These are phyloP conservation scores for Lumnitzera littorea DNA, from an alignment of 345 rosid species.

Conservation along the genomic window DNA sequence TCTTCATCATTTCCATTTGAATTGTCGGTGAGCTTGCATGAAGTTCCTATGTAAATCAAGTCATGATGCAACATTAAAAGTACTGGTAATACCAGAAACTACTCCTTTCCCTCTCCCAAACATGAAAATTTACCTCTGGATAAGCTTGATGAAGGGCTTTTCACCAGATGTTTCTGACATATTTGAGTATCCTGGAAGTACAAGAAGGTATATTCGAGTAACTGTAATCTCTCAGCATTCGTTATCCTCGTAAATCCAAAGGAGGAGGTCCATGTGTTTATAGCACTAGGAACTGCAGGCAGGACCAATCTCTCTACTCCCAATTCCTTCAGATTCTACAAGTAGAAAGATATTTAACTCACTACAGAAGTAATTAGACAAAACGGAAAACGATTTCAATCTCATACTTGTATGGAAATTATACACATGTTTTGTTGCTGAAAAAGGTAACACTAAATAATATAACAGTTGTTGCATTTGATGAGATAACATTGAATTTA, in stretches of 20 bases:
- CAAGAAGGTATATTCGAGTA: constrained; percentile 29
- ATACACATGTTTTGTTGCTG: not conserved
- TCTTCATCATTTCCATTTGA: not conserved
- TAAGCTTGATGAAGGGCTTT: constrained; percentile 4
- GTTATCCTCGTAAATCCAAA: constrained; percentile 44
- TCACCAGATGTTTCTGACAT: constrained; percentile 39
- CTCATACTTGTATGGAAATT: not conserved
- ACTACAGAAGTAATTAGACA: not conserved
- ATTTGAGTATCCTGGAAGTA: constrained; percentile 36
- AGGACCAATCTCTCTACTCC: constrained; percentile 44
- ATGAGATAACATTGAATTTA: too few relatives aligned
- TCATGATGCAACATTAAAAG: not conserved
- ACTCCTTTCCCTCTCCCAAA: not conserved
- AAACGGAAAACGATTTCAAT: not conserved
- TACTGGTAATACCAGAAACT: not conserved
- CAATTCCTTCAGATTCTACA: constrained; percentile 34
- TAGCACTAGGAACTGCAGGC: constrained; percentile 32
- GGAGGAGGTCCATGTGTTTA: constrained; percentile 36
- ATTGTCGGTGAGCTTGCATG: constrained; percentile 14
- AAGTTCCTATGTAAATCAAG: constrained; percentile 23
- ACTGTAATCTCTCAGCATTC: constrained; percentile 24
- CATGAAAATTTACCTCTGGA: constrained; percentile 1
- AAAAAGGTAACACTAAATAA: not conserved
- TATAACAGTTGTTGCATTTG: too few relatives aligned
- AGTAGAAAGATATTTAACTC: not conserved